Base-by-base conservation (phyloP, 495 filamentous ascomycete species). In the Aspergillus incahuasiensis region DNA sequence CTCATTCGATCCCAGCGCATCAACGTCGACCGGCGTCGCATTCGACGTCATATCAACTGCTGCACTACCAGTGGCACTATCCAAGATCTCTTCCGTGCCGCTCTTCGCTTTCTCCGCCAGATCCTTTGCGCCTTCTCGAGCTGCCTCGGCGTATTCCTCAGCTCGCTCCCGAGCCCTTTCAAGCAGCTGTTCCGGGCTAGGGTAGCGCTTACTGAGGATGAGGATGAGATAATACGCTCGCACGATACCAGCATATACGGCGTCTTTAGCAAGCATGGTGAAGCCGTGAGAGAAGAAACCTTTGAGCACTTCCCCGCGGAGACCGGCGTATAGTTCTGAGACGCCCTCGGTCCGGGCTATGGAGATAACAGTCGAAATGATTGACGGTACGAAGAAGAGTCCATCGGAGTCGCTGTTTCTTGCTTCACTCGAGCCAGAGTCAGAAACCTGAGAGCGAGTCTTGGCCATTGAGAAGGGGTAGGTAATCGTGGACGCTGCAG, bases 391-490 rank as follows among this genome's bases (percentile, higher is more conserved):
- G 2, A 74, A 54, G 15, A 53, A 55, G 57, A 44, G 25, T 55
- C 62, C 48, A 53, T 62, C 44, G 61, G 57, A 59, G 0, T 62
- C 55, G 15, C 63, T 59, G 20, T 12, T 41, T 46, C 21, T 64
- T 18, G 50, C 34, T 3, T 43, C 52, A 6, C 30, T 21, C 5
- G 34, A 25, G 3, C 41, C 13, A 15, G 64, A 49, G 4, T 66
- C 60, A 41, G 74, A 68, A 15, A 82, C 78, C 68, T 95, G 89
- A 1, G 88, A 76, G 43, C 91, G 74, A 0, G 88, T 84, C 68
- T 91, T 90, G 19, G 90, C 91, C 19, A 91, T 82, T 13, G 87
- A 86, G 68, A 96, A 85, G 0, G 92, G 92, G 68, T 96, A 96
- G 6, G 89, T 96, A 54, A 94, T 74, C 0, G 83, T 78, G 2